Evolutionary conservation across 306 rosid species (phyloP).

Genomic region (Corylus avellana): DNA sequence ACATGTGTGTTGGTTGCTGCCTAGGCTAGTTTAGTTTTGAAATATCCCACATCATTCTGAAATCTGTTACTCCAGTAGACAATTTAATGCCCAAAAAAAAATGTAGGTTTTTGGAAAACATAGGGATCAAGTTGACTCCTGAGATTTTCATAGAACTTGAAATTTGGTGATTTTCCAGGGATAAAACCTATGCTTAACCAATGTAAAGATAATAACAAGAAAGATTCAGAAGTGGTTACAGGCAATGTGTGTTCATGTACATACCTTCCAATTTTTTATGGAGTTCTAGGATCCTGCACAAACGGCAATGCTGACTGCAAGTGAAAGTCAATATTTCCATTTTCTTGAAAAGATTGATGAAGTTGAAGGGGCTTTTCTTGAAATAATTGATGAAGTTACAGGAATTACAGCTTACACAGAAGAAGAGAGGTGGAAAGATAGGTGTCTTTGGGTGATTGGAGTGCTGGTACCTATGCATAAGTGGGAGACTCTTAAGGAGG

Average conservation of each 20-base stretch:
- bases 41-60: no score
- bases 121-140: no score
- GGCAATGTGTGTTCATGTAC: background rate
- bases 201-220: background rate
- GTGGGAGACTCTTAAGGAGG: background rate
- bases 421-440: background rate
- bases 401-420: background rate
- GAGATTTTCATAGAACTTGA: no score
- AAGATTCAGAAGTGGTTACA: background rate
- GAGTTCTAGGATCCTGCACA: background rate
- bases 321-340: background rate
- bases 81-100: no score
- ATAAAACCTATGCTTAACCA: no score
- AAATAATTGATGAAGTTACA: background rate
- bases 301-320: background rate
- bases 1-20: no score
- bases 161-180: no score
- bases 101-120: no score
- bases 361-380: background rate
- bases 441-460: background rate
- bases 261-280: background rate
- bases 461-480: background rate
- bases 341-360: background rate
- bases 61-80: no score
- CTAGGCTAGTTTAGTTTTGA: no score